Base-by-base conservation (phyloP, 345 rosid genomes). In the Populus pruinosa region DNA sequence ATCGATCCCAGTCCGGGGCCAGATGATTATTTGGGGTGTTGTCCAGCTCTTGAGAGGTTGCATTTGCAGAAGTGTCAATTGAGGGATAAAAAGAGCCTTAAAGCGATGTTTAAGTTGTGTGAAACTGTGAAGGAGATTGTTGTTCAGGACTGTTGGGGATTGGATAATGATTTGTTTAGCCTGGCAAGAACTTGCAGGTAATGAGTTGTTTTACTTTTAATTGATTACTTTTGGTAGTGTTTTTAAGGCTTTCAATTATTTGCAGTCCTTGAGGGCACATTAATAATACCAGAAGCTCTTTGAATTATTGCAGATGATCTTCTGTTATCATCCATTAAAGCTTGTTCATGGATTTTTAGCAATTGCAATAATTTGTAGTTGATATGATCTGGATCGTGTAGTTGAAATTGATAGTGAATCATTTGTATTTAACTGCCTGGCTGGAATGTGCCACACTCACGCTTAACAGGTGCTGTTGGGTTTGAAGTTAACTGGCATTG, bases 111-210 rank as follows among this genome's bases (percentile, higher is more conserved):
- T 79, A 82, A 87, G 87, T 86, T 90, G 25, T 89, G 97, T 65
- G 90, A 87, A 83, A 85, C 86, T 18, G 91, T 87, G 38, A 89
- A 85, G 86, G 98, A 92, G 72, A 69, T 96, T 68, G 83, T 88
- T 69, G 55, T 94, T 68, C 97, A 91, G 76, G 92, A 94, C 63
- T 92, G 97, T 84, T 94, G 97, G 98, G 97, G 99, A 76, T 82
- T 94, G 83, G 94, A 91, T 76, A 76, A 92, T 79, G 94, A 90
- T 56, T 73, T 83, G 65, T 92, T 96, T 89, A 78, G 84, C 82
- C 80, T 83, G 31, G 91, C 94, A n/a, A 77, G 80, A 69, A 80
- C 80, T 77, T 94, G 91, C 90, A 84, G 97, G 98, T 96, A 90
- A 79, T 29, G 43, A 65, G 12, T 71, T 62, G 64, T 18, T 43